A percentile compares a stretch with the other conserved stretches of the same genome.
These are phyloP conservation scores for Berberis vulgaris DNA, from an alignment of 164 flowering plant genomes.

Conservation along the genomic window DNA sequence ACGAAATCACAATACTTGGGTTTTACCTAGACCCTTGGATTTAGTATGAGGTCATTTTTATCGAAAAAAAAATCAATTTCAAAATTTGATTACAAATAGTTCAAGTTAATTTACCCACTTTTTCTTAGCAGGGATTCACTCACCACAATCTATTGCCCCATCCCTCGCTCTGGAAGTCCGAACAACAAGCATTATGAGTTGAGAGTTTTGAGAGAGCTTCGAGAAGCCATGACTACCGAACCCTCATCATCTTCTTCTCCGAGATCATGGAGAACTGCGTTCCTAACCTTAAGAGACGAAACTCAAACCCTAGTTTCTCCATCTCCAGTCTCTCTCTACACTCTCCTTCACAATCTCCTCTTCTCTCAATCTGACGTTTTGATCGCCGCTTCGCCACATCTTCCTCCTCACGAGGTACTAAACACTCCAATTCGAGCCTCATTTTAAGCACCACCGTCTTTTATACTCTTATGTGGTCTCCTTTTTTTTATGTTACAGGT, in stretches of 20 bases:
- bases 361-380: slow-evolving; percentile 47
- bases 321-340: slow-evolving; percentile 20
- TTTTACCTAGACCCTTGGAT: too few relatives aligned
- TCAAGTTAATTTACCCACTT: too few relatives aligned
- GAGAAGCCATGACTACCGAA: too few relatives aligned
- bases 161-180: too few relatives aligned
- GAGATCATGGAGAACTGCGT: slow-evolving; percentile 75
- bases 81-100: too few relatives aligned
- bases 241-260: slow-evolving; percentile 9
- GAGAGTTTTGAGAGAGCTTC: too few relatives aligned
- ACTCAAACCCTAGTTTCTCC: slow-evolving; percentile 26
- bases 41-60: too few relatives aligned
- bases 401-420: slow-evolving; percentile 72
- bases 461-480: background rate
- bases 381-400: slow-evolving; percentile 42
- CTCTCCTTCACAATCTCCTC: slow-evolving; percentile 44
- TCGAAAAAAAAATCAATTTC: too few relatives aligned
- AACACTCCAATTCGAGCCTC: background rate
- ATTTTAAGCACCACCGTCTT: background rate
- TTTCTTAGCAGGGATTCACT: too few relatives aligned
- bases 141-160: too few relatives aligned
- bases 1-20: too few relatives aligned
- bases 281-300: slow-evolving; percentile 84
- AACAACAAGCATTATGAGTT: too few relatives aligned
- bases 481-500: slow-evolving; percentile 28